These are phyloP conservation scores for Butyriboletus loyo DNA, from an alignment of 768 basidiomycete species.

Conservation along the genomic window DNA sequence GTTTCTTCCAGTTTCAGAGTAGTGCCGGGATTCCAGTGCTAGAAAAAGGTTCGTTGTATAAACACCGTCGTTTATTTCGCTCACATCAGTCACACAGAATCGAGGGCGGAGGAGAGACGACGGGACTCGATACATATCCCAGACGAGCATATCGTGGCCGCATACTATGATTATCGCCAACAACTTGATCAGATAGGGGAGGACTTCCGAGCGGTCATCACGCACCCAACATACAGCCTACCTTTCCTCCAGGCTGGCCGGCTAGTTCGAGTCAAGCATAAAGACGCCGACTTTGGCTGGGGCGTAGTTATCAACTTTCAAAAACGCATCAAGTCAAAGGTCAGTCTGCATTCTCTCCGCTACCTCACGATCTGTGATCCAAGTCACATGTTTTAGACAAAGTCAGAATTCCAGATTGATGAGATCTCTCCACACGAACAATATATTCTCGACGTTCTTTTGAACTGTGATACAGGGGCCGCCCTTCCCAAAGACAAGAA, in stretches of 20 bases:
- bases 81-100: constrained; percentile 46
- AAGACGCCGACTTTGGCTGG: constrained; percentile 93
- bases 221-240: constrained; percentile 91
- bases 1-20: constrained; percentile 99
- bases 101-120: constrained; percentile 67
- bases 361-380: not conserved
- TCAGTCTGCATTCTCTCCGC: constrained; percentile 22
- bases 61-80: not conserved
- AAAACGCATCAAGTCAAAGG: constrained; percentile 83
- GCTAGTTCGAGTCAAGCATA: constrained; percentile 86
- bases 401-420: constrained; percentile 62
- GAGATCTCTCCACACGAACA: constrained; percentile 81
- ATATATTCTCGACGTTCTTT: constrained; percentile 89
- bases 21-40: constrained; percentile 83
- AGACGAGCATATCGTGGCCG: constrained; percentile 77
- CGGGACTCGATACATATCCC: constrained; percentile 67
- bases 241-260: constrained; percentile 93
- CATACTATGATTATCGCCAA: constrained; percentile 92
- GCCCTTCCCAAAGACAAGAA: constrained; percentile 57
- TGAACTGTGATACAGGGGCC: constrained; percentile 71
- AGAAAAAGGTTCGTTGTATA: constrained; percentile 63
- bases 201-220: constrained; percentile 90
- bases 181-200: constrained; percentile 86
- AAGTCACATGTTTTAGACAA: constrained; percentile 41
- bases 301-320: constrained; percentile 91